Evolutionary conservation across 805 yeast species (phyloP).

Genomic region (Starmerella apis): DNA sequence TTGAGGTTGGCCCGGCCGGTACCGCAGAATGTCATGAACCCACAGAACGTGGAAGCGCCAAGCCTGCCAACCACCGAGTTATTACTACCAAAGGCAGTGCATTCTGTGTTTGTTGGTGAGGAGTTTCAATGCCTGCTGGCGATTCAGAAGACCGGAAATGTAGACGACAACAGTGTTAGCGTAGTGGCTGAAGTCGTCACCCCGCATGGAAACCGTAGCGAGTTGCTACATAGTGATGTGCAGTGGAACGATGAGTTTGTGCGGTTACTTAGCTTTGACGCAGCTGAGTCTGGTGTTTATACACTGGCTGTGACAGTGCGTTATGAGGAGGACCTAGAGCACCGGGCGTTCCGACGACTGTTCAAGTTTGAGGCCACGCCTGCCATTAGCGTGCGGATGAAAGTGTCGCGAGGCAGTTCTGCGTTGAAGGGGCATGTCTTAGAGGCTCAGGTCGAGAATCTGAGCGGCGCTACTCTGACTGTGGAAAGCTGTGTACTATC

Average conservation of each 20-base stretch:
- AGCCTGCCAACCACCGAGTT: slow-evolving; percentile 19
- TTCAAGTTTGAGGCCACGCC: slow-evolving; percentile 29
- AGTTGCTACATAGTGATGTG: not conserved
- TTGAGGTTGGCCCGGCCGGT: slow-evolving; percentile 29
- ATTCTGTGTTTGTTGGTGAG: slow-evolving; percentile 31
- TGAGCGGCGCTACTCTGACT: slow-evolving; percentile 26
- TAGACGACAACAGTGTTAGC: slow-evolving; percentile 2
- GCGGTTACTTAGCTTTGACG: slow-evolving; percentile 18
- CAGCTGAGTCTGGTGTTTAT: slow-evolving; percentile 28
- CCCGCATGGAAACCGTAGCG: slow-evolving; percentile 8
- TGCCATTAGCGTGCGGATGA: slow-evolving; percentile 29
- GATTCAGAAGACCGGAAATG: slow-evolving; percentile 7
- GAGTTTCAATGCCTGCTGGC: slow-evolving; percentile 26
- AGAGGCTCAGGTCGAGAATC: slow-evolving; percentile 33
- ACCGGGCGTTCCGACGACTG: slow-evolving; percentile 23
- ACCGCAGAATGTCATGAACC: slow-evolving; percentile 20
- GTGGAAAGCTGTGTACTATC: slow-evolving; percentile 28
- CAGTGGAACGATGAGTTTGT: not conserved
- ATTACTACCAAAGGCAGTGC: slow-evolving; percentile 26
- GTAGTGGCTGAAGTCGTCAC: slow-evolving; percentile 6
- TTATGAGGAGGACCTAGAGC: slow-evolving; percentile 19
- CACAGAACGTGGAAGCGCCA: slow-evolving; percentile 20
- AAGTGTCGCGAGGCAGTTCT: slow-evolving; percentile 21
- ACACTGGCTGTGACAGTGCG: slow-evolving; percentile 23
- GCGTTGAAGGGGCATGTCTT: slow-evolving; percentile 19